Percentiles rank a stretch among this genome's conserved stretches.
phyloP scores from a whole-genome alignment of 2,329 filamentous ascomycete species.

The Paecilomyces fulvus region DNA sequence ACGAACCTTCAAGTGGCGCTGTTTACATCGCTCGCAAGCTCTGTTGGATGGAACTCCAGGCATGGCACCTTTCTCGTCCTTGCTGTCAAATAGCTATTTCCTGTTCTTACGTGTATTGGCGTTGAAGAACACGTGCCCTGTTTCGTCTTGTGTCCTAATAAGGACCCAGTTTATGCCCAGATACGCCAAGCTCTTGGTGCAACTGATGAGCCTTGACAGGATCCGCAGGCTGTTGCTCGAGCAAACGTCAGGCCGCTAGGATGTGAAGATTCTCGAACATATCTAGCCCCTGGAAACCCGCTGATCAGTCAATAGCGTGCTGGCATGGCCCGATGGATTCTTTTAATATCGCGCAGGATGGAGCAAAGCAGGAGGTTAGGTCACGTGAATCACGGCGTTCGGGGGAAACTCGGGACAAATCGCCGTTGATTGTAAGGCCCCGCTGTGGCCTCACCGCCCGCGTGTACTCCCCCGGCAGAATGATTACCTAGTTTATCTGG shows the following conservation, averaged over 20 bases:
- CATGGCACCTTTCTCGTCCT: conserved; percentile 14
- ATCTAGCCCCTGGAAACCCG: not conserved
- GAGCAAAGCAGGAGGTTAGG: not conserved
- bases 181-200: not conserved
- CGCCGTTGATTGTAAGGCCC: not conserved
- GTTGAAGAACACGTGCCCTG: not conserved
- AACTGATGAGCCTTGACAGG: not conserved
- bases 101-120: not conserved
- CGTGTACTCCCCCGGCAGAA: not conserved
- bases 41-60: conserved; percentile 33
- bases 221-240: not conserved
- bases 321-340: not conserved
- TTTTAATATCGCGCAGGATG: not conserved
- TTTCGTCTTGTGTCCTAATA: not conserved
- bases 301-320: not conserved
- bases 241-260: not conserved
- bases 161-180: not conserved
- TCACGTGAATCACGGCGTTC: not conserved
- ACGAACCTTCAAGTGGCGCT: conserved; percentile 28
- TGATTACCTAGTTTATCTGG: not conserved
- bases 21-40: conserved; percentile 32
- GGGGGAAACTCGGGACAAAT: not conserved
- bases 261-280: not conserved
- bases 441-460: not conserved
- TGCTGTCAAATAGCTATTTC: conserved; percentile 1